Percentiles rank a stretch among this genome's conserved stretches.
These are phyloP conservation scores for Lodderomyces oxycetoniae DNA, from an alignment of 1,139 yeast species.

Conservation along the genomic window DNA sequence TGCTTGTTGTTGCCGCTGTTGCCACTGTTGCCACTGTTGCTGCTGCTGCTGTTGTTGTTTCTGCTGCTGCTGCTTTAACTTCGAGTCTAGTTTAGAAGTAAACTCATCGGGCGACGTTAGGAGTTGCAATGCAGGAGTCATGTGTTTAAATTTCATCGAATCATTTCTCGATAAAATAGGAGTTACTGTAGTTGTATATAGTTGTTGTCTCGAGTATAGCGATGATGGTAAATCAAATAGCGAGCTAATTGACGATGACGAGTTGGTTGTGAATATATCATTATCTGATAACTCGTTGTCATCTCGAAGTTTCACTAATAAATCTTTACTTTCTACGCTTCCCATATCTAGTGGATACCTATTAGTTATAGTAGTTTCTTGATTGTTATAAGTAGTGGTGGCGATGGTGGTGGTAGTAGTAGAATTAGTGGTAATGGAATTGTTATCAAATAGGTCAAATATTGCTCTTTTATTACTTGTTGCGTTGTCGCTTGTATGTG, in stretches of 20 bases:
- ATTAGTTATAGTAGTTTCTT: no score
- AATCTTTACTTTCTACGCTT: no score
- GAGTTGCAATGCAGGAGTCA: not conserved
- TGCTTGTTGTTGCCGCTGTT: not conserved
- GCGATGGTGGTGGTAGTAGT: no score
- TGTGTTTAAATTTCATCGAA: constrained; percentile 4
- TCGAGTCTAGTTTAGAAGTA: constrained; percentile 9
- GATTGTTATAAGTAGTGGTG: no score
- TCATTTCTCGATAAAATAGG: constrained; percentile 14
- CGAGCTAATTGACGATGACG: constrained; percentile 25
- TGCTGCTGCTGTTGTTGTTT: constrained; percentile 4
- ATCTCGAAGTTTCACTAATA: no score
- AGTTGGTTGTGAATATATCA: constrained; percentile 3
- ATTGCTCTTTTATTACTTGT: no score
- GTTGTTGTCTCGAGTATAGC: constrained; percentile 3
- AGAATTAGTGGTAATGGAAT: no score
- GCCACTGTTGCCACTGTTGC: constrained; percentile 2
- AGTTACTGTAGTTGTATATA: constrained; percentile 13
- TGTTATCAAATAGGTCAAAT: no score
- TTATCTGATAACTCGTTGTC: not conserved
- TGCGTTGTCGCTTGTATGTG: no score
- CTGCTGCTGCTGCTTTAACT: constrained; percentile 7
- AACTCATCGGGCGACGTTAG: constrained; percentile 10
- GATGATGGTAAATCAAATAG: constrained; percentile 19
- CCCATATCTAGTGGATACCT: no score